Evolutionary conservation across 345 rosid species (phyloP).

Genomic region (Populus tremula): DNA sequence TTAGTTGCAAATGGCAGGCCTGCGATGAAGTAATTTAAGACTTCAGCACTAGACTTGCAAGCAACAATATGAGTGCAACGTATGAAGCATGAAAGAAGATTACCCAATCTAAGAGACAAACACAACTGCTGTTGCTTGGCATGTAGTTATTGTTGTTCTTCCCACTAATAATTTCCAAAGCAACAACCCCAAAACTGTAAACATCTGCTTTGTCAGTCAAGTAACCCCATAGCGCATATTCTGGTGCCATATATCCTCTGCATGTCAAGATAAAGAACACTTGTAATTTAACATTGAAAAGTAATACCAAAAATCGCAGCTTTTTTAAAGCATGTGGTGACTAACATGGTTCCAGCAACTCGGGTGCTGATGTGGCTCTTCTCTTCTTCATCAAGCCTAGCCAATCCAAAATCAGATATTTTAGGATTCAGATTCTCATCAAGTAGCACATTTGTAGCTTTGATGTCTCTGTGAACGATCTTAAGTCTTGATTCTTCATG

Average conservation of each 20-base stretch:
- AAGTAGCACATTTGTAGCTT: slow-evolving; percentile 31
- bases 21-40: neutral
- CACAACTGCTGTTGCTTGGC: slow-evolving; percentile 13
- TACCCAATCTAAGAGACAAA: slow-evolving; percentile 37
- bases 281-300: neutral
- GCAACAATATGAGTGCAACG: neutral
- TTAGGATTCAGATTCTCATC: slow-evolving; percentile 31
- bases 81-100: neutral
- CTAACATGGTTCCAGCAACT: slow-evolving; percentile 32
- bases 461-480: slow-evolving; percentile 37
- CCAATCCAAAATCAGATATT: slow-evolving; percentile 39
- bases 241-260: slow-evolving; percentile 12
- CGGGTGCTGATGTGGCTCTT: slow-evolving; percentile 35
- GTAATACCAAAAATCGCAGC: neutral
- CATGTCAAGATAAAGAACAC: slow-evolving; percentile 1
- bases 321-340: neutral
- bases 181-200: slow-evolving; percentile 33
- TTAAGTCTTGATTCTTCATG: slow-evolving; percentile 33
- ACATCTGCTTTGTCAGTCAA: slow-evolving; percentile 31
- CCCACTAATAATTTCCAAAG: slow-evolving; percentile 24
- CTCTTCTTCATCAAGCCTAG: slow-evolving; percentile 32
- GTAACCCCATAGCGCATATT: slow-evolving; percentile 28
- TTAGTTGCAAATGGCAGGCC: slow-evolving; percentile 29
- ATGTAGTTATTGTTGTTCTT: slow-evolving; percentile 17
- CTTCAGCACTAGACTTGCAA: neutral